phyloP scores from a whole-genome alignment of 2,329 filamentous ascomycete species.

The Ascocoryne sarcoides region DNA sequence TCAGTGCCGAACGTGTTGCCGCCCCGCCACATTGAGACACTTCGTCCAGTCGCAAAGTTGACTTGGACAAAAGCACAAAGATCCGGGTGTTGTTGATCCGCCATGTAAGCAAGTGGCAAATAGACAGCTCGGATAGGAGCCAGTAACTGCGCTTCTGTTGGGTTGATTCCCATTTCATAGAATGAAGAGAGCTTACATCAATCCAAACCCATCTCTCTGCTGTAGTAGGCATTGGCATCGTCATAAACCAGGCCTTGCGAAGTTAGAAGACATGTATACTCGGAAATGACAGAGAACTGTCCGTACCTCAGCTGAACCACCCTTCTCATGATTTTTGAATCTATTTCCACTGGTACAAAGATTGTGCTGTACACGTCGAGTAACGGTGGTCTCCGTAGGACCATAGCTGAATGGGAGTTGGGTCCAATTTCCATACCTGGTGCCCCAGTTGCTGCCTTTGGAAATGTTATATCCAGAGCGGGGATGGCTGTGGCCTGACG shows the following conservation, averaged over 20 bases:
- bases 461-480: background rate
- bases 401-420: background rate
- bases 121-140: background rate
- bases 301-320: background rate
- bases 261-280: too few relatives aligned
- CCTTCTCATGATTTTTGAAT: background rate
- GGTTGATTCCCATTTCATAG: background rate
- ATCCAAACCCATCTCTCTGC: background rate
- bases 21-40: too few relatives aligned
- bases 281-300: too few relatives aligned
- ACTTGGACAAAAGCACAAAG: background rate
- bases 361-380: background rate
- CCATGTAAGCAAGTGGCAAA: background rate
- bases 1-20: background rate
- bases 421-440: background rate
- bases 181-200: background rate
- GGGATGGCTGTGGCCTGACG: background rate
- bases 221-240: background rate
- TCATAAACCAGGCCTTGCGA: background rate
- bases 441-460: background rate
- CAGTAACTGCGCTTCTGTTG: background rate
- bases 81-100: background rate
- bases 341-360: background rate
- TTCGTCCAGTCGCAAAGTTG: background rate
- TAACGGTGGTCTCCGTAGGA: background rate